Percentiles rank a stretch among this genome's conserved stretches.
These are phyloP conservation scores for Fraxinus americana DNA, from an alignment of 257 asterid species.

Conservation along the genomic window DNA sequence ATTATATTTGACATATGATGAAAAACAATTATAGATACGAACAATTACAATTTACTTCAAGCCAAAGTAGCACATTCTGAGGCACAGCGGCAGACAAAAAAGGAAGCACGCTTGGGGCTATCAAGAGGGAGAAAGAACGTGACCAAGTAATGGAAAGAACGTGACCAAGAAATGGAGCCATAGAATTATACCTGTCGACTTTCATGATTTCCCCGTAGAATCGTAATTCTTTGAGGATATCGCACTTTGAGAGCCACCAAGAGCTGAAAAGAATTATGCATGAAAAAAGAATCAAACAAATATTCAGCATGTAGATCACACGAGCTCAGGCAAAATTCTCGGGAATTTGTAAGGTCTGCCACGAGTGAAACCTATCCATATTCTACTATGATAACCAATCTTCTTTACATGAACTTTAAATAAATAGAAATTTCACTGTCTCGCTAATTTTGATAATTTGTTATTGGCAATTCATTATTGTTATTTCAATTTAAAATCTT, in stretches of 20 bases:
- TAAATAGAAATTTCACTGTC: not conserved
- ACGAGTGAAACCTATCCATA: not conserved
- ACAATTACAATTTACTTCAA: not conserved
- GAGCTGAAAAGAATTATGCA: slow-evolving; percentile 32
- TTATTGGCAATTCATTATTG: not conserved
- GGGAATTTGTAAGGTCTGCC: not conserved
- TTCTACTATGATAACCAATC: not conserved
- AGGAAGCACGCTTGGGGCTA: not conserved
- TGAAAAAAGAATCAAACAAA: too few species aligned
- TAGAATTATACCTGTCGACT: slow-evolving; percentile 55
- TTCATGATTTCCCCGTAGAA: slow-evolving; percentile 82
- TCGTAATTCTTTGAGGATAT: slow-evolving; percentile 47
- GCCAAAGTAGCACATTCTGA: not conserved
- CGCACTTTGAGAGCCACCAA: slow-evolving; percentile 56
- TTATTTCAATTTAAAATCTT: not conserved
- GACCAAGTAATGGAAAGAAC: too few species aligned
- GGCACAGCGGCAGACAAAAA: not conserved
- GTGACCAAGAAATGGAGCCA: not conserved
- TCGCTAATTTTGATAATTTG: not conserved
- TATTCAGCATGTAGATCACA: not conserved
- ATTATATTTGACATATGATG: not conserved
- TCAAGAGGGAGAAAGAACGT: not conserved
- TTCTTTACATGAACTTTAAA: not conserved
- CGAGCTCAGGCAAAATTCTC: not conserved
- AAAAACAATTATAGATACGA: not conserved